These are phyloP conservation scores for Pseudocercospora pini-densiflorae DNA, from an alignment of 2,329 filamentous ascomycete species.

Conservation along the genomic window DNA sequence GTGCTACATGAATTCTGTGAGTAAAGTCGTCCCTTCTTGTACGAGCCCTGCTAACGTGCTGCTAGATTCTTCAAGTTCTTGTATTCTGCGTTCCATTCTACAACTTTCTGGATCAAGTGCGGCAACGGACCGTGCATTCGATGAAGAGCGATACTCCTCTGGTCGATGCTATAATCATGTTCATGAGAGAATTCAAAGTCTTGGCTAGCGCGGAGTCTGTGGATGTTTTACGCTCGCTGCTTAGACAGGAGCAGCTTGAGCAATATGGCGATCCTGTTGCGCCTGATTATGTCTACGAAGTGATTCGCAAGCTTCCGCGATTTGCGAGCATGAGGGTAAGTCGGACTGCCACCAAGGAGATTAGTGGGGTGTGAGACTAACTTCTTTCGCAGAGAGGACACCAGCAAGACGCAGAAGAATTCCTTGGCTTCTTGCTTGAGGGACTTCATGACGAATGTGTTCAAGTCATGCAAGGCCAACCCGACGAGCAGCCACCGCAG, in stretches of 20 bases:
- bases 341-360: slow-evolving; percentile 23
- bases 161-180: slow-evolving; percentile 96
- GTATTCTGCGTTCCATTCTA: slow-evolving; percentile 95
- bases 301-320: slow-evolving; percentile 81
- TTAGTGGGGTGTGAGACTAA: slow-evolving; percentile 18
- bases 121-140: slow-evolving; percentile 81
- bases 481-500: slow-evolving; percentile 35
- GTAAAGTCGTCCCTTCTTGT: slow-evolving; percentile 43
- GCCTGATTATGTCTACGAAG: slow-evolving; percentile 94
- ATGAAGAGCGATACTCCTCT: slow-evolving; percentile 96
- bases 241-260: slow-evolving; percentile 85
- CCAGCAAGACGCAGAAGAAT: slow-evolving; percentile 98
- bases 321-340: slow-evolving; percentile 91
- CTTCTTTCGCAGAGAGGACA: slow-evolving; percentile 71
- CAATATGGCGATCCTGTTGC: slow-evolving; percentile 89
- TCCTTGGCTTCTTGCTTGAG: slow-evolving; percentile 89
- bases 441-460: slow-evolving; percentile 92
- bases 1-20: slow-evolving; percentile 99
- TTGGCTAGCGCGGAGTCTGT: slow-evolving; percentile 77
- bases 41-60: neutral
- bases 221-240: slow-evolving; percentile 71
- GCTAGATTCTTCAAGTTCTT: slow-evolving; percentile 88
- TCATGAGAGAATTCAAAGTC: slow-evolving; percentile 87
- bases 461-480: slow-evolving; percentile 63
- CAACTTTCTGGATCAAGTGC: slow-evolving; percentile 85